Evolutionary conservation across 192 early-diverging fungal species (phyloP), one percentile per base, ranked within the genome.

Genomic region (Podila epicladia): DNA sequence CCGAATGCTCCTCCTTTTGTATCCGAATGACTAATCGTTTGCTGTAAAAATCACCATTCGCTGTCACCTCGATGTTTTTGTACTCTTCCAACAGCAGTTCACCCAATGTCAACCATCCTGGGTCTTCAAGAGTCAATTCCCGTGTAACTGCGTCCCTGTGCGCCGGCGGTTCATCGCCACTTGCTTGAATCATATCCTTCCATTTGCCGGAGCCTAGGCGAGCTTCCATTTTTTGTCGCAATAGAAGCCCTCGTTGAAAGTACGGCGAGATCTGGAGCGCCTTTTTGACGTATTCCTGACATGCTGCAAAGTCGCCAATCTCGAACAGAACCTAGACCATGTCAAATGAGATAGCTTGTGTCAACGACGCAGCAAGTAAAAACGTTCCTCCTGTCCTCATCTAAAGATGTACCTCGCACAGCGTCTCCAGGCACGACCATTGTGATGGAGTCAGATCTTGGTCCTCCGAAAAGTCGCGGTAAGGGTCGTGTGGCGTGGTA

Each of bases 231-330:
- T 69, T 35, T 67, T 66, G 41, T 31, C 57, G 33, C 6, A 85
- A 49, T n/a, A 72, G 62, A 15, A 62, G 29, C 11, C 85, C 85
- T 15, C 74, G 67, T 2, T 73, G 48, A 67, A 75, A 86, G 19
- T 83, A 57, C 4, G 73, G 72, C 11, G 78, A 74, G n/a, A 70
- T 62, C 8, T 22, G 55, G 5, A 86, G 48, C 4, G 69, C 69
- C 53, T 51, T 72, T 37, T 71, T 49, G 29, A 85, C 35, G 33
- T 84, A 83, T 0, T 78, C 67, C 9, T 84, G 69, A 33, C 87
- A 88, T 12, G 82, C 60, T 15, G 58, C 51, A 61, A 62, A 83
- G 26, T 88, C 87, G 4, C 85, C 85, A 45, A 88, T 86, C 13
- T 83, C 65, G 48, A 74, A 83, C 12, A 88, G 55, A 32, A 85